Evolutionary conservation across 75 land plant species (phyloP).

Genomic region (Azolla pinnata): DNA sequence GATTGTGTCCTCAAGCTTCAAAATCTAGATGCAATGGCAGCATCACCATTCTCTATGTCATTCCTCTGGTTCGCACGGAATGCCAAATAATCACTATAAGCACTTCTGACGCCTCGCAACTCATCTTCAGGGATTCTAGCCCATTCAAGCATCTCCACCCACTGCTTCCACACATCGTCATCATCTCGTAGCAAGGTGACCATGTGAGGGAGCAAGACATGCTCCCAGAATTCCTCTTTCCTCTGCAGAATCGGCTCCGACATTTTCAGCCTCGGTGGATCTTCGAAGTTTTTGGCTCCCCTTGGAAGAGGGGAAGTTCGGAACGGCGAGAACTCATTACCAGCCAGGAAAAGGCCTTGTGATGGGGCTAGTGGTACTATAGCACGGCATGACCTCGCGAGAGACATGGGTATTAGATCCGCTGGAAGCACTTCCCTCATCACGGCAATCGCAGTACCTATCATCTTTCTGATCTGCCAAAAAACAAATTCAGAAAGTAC

Average conservation of each 20-base stretch:
- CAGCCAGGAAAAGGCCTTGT: slow-evolving; percentile 63
- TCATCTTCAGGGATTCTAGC: slow-evolving; percentile 20
- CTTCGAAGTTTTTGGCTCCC: background rate
- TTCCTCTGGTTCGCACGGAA: too few species aligned
- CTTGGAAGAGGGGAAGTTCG: slow-evolving; percentile 3
- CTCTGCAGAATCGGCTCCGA: slow-evolving; percentile 6
- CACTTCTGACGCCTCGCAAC: slow-evolving; percentile 14
- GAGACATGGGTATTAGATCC: slow-evolving; percentile 60
- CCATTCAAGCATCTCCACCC: slow-evolving; percentile 26
- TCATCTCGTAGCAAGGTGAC: slow-evolving; percentile 4
- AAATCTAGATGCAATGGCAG: too few species aligned
- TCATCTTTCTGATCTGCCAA: slow-evolving; percentile 92
- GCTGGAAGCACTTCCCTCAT: slow-evolving; percentile 61
- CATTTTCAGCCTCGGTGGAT: slow-evolving; percentile 17
- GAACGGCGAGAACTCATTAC: slow-evolving; percentile 50
- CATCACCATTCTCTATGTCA: too few species aligned
- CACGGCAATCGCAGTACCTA: slow-evolving; percentile 92
- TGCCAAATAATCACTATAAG: slow-evolving; percentile 26
- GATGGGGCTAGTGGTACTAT: slow-evolving; percentile 87
- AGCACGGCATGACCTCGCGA: slow-evolving; percentile 58
- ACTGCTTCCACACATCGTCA: slow-evolving; percentile 12
- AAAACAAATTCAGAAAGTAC: slow-evolving; percentile 4
- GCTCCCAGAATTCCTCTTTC: slow-evolving; percentile 15
- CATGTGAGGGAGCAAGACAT: slow-evolving; percentile 20
- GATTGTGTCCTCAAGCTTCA: too few species aligned